Evolutionary conservation across 2,329 filamentous ascomycete species (phyloP).

Genomic region (Cryphonectria japonica): DNA sequence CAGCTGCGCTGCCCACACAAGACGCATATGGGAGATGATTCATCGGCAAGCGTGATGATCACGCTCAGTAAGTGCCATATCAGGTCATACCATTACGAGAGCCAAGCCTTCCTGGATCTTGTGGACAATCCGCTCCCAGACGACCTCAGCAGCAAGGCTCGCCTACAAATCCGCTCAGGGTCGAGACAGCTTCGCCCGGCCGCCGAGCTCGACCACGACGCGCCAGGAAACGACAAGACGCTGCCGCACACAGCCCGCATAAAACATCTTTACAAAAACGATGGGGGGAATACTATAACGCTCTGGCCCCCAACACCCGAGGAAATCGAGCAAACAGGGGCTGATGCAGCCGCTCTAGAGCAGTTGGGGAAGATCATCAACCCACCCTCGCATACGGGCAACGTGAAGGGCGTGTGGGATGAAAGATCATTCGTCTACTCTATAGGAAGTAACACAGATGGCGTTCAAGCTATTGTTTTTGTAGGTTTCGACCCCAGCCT

Average conservation of each 20-base stretch:
- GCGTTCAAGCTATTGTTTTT: slow-evolving; percentile 44
- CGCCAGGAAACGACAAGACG: slow-evolving; percentile 11
- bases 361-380: slow-evolving; percentile 45
- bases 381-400: slow-evolving; percentile 41
- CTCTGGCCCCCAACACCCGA: slow-evolving; percentile 43
- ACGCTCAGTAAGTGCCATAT: slow-evolving; percentile 58
- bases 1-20: slow-evolving; percentile 43
- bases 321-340: slow-evolving; percentile 29
- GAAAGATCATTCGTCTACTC: slow-evolving; percentile 53
- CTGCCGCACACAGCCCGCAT: slow-evolving; percentile 30
- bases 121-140: slow-evolving; percentile 51
- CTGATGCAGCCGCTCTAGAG: slow-evolving; percentile 37
- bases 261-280: slow-evolving; percentile 32
- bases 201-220: slow-evolving; percentile 23
- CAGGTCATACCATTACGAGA: slow-evolving; percentile 57
- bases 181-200: slow-evolving; percentile 44
- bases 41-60: slow-evolving; percentile 45
- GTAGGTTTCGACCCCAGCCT: slow-evolving; percentile 49
- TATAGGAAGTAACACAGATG: slow-evolving; percentile 36
- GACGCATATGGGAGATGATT: slow-evolving; percentile 55
- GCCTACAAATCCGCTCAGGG: slow-evolving; percentile 51
- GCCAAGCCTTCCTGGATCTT: slow-evolving; percentile 62
- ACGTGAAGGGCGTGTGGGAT: slow-evolving; percentile 49
- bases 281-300: slow-evolving; percentile 29
- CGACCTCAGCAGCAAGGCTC: slow-evolving; percentile 42